Evolutionary conservation across 495 filamentous ascomycete species (phyloP).

Genomic region (Elasticomyces elasticus): DNA sequence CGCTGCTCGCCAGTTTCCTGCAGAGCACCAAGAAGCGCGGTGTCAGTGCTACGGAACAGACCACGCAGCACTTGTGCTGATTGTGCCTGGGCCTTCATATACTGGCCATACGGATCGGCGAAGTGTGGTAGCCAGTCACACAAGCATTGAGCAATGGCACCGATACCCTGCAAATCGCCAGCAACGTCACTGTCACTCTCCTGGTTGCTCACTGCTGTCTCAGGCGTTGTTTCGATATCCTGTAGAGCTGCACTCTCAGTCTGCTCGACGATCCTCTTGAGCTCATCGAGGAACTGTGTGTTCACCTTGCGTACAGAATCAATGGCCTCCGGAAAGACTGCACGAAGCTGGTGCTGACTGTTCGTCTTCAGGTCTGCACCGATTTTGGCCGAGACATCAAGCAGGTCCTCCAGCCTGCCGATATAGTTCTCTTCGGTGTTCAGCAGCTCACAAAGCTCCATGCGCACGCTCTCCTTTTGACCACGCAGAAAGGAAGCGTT

Average conservation of each 20-base stretch:
- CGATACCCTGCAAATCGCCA: slow-evolving; percentile 59
- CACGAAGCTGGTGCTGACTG: slow-evolving; percentile 53
- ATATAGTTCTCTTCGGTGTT: slow-evolving; percentile 95
- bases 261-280: slow-evolving; percentile 66
- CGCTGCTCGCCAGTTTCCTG: slow-evolving; percentile 82
- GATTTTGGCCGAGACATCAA: slow-evolving; percentile 67
- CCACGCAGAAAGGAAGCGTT: slow-evolving; percentile 63
- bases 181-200: slow-evolving; percentile 3
- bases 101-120: slow-evolving; percentile 76
- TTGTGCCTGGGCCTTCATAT: slow-evolving; percentile 73
- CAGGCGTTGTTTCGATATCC: slow-evolving; percentile 29
- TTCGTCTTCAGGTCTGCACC: slow-evolving; percentile 64
- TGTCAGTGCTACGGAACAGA: slow-evolving; percentile 60
- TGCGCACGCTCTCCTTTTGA: slow-evolving; percentile 72
- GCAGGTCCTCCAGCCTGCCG: slow-evolving; percentile 48
- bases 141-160: slow-evolving; percentile 65
- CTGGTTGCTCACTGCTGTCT: slow-evolving; percentile 22
- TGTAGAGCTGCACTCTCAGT: slow-evolving; percentile 66
- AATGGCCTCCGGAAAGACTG: slow-evolving; percentile 70
- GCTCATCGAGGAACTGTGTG: slow-evolving; percentile 60
- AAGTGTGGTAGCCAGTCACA: slow-evolving; percentile 87
- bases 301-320: slow-evolving; percentile 71
- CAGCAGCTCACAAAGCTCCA: slow-evolving; percentile 83
- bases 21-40: slow-evolving; percentile 68
- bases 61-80: slow-evolving; percentile 70